Evolutionary conservation across 2,329 filamentous ascomycete genomes (phyloP).

Genomic region (Rutstroemia sydowiana): DNA sequence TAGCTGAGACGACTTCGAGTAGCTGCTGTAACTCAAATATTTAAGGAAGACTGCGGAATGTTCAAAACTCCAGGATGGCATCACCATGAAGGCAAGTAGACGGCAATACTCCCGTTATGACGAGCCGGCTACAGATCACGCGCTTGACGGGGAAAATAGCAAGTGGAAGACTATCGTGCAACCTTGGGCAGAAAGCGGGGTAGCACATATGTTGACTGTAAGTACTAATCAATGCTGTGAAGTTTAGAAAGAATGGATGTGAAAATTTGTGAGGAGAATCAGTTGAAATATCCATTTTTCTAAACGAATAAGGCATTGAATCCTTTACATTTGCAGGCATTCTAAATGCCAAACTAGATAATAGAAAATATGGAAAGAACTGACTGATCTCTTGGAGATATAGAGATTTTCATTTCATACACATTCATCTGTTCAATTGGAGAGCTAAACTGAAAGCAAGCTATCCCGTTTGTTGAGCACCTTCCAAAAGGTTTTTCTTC

Average conservation of each 20-base stretch:
- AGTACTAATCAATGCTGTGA: constrained; percentile 19
- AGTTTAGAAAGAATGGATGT: constrained; percentile 12
- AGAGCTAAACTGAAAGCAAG: too few species aligned
- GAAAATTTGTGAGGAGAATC: constrained; percentile 4
- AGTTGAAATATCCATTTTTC: neutral
- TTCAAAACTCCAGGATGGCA: neutral
- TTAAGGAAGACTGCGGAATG: neutral
- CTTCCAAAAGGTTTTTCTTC: too few species aligned
- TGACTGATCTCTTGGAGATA: neutral
- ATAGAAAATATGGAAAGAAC: neutral
- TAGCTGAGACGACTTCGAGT: neutral
- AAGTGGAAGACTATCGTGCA: too few species aligned
- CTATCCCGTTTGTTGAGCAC: too few species aligned
- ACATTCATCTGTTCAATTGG: too few species aligned
- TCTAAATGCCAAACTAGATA: neutral
- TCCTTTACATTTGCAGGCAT: neutral
- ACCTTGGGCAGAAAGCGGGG: too few species aligned
- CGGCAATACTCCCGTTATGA: too few species aligned
- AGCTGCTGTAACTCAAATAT: neutral
- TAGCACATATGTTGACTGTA: too few species aligned
- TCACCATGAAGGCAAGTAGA: neutral
- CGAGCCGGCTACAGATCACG: too few species aligned
- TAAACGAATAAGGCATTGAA: neutral
- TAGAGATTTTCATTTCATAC: too few species aligned
- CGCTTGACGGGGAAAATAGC: too few species aligned